Conservation (phyloP, 352 stramenopile genomes). For the Phytopythium vexans region DNA sequence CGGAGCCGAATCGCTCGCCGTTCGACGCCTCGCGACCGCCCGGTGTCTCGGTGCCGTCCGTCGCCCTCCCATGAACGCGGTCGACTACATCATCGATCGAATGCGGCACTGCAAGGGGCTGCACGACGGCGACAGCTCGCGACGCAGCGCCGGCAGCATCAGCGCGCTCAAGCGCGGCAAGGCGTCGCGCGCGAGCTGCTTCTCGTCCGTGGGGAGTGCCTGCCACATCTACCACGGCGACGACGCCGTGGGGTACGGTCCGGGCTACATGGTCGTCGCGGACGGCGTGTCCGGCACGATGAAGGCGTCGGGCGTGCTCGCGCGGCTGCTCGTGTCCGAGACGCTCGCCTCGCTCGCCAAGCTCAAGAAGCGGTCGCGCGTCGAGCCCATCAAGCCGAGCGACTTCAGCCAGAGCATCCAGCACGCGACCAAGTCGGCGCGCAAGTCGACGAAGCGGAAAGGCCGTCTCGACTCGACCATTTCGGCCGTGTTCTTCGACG, state of each 20-base stretch:
- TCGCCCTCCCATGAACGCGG: constrained; percentile 46
- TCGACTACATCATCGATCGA: constrained; percentile 66
- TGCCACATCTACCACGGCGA: constrained; percentile 82
- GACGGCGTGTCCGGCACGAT: constrained; percentile 85
- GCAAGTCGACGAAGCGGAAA: constrained; percentile 72
- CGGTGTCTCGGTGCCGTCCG: background rate
- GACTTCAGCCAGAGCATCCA: constrained; percentile 73
- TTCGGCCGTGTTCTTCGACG: constrained; percentile 78
- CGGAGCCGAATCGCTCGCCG: too few relatives aligned
- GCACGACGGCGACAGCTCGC: constrained; percentile 22
- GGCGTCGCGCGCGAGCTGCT: constrained; percentile 34
- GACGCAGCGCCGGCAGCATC: background rate
- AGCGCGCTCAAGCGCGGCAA: constrained; percentile 15
- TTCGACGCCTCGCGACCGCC: too few relatives aligned
- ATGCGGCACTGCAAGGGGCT: constrained; percentile 72
- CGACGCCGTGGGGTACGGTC: constrained; percentile 82
- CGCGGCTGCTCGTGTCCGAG: constrained; percentile 72
- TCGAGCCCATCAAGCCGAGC: constrained; percentile 44
- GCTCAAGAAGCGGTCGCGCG: constrained; percentile 56
- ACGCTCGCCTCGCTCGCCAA: constrained; percentile 67
- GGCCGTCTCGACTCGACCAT: constrained; percentile 82
- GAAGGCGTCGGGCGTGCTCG: constrained; percentile 81
- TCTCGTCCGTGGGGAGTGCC: constrained; percentile 73
- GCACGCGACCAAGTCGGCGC: constrained; percentile 64
- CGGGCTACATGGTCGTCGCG: constrained; percentile 82